phyloP scores from a whole-genome alignment of 768 basidiomycete genomes.

The Russula dissimulans region DNA sequence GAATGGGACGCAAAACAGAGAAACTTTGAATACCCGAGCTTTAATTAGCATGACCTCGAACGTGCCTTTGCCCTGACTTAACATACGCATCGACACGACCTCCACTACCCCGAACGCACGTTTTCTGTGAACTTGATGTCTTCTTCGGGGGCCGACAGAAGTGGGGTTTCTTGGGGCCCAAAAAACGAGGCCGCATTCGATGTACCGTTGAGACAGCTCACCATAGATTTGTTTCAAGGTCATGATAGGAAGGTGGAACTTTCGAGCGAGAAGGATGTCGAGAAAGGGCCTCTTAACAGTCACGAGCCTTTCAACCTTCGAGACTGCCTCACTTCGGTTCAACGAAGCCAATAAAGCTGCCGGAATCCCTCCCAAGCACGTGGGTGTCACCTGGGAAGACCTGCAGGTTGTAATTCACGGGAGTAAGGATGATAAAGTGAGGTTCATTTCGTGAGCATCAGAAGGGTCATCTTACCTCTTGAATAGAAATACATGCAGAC shows the following conservation, averaged over 20 bases:
- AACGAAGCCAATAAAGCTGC: conserved; percentile 57
- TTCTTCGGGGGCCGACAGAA: not conserved
- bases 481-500: conserved; percentile 49
- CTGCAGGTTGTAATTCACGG: conserved; percentile 55
- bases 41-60: not conserved
- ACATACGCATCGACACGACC: not conserved
- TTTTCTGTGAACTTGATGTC: not conserved
- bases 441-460: not conserved
- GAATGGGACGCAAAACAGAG: not conserved
- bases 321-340: conserved; percentile 56
- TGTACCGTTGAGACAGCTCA: not conserved
- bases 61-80: not conserved
- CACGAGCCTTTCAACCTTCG: conserved; percentile 48
- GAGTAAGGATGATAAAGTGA: conserved; percentile 46
- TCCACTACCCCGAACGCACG: not conserved
- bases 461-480: not conserved
- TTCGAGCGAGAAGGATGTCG: conserved; percentile 27
- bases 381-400: conserved; percentile 68
- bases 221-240: not conserved
- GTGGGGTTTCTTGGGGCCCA: not conserved
- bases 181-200: not conserved
- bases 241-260: not conserved
- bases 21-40: not conserved
- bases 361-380: conserved; percentile 66
- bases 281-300: conserved; percentile 34